A percentile compares a stretch with the other conserved stretches of the same genome.
Conservation (phyloP, 306 rosid genomes). For the Prunus mira region DNA sequence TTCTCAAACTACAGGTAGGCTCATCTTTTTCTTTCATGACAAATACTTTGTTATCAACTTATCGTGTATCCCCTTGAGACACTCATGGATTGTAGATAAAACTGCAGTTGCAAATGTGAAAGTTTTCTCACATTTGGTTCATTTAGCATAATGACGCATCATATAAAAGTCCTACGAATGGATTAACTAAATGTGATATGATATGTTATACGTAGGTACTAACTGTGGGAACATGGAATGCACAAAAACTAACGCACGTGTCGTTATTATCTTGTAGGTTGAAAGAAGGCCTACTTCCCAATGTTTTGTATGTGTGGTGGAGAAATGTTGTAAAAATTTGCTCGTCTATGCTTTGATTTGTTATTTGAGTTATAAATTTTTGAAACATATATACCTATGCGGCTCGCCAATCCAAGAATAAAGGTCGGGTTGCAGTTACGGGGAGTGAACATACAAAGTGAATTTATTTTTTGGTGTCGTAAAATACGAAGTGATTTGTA, state of each 20-base stretch:
- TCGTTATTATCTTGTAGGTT: slow-evolving; percentile 1
- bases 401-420: too few relatives aligned
- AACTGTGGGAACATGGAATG: neutral
- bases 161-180: neutral
- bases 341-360: neutral
- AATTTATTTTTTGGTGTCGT: too few relatives aligned
- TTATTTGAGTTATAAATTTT: neutral
- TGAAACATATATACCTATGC: too few relatives aligned
- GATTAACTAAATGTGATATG: too few relatives aligned
- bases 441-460: too few relatives aligned
- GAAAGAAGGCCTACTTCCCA: neutral
- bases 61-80: neutral
- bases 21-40: neutral
- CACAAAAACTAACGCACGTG: neutral
- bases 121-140: neutral
- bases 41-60: neutral
- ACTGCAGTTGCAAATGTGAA: neutral
- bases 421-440: too few relatives aligned
- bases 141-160: neutral
- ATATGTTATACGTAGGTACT: neutral
- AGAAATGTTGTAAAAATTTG: too few relatives aligned
- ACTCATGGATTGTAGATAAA: neutral
- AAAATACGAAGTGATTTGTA: too few relatives aligned
- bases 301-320: neutral
- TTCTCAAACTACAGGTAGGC: neutral